Percentiles rank a stretch among this genome's conserved stretches.
Evolutionary conservation across 495 filamentous ascomycete genomes (phyloP).

Genomic region (Aspergillus conjunctus): DNA sequence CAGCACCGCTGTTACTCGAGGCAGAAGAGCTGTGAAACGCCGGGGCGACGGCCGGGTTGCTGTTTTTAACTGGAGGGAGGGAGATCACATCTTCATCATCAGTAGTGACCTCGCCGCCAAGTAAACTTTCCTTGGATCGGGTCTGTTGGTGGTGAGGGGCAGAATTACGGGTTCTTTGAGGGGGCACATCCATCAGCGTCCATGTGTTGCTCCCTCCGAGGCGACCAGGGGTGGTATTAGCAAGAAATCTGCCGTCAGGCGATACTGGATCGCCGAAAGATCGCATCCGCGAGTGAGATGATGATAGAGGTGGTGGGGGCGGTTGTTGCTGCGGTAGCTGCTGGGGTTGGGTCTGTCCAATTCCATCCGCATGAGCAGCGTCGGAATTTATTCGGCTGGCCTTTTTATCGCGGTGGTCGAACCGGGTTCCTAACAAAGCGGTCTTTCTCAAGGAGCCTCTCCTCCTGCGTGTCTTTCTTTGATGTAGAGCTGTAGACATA

Average conservation of each 20-base stretch:
- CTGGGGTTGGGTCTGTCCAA: slow-evolving; percentile 18
- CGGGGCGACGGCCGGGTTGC: slow-evolving; percentile 33
- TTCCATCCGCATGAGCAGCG: slow-evolving; percentile 46
- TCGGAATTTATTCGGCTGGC: slow-evolving; percentile 33
- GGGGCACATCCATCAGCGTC: slow-evolving; percentile 30
- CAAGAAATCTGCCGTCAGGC: slow-evolving; percentile 21
- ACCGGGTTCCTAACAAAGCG: slow-evolving; percentile 70
- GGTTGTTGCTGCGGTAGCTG: slow-evolving; percentile 17
- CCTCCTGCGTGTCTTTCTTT: slow-evolving; percentile 67
- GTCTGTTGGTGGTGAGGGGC: slow-evolving; percentile 31
- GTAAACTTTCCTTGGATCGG: slow-evolving; percentile 54
- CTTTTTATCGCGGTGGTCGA: slow-evolving; percentile 53
- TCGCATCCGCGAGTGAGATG: slow-evolving; percentile 16
- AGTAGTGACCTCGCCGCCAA: slow-evolving; percentile 70
- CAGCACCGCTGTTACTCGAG: slow-evolving; percentile 20
- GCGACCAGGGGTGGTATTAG: slow-evolving; percentile 27
- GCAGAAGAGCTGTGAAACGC: slow-evolving; percentile 19
- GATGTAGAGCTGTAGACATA: slow-evolving; percentile 58
- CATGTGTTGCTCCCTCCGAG: slow-evolving; percentile 22
- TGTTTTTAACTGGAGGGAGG: slow-evolving; percentile 47
- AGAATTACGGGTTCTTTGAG: slow-evolving; percentile 27
- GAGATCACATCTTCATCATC: slow-evolving; percentile 77
- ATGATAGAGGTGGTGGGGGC: slow-evolving; percentile 15
- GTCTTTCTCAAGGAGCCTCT: slow-evolving; percentile 80
- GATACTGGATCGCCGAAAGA: slow-evolving; percentile 16